Conservation (phyloP, 768 basidiomycete species). For the Boletus rubropictus region DNA sequence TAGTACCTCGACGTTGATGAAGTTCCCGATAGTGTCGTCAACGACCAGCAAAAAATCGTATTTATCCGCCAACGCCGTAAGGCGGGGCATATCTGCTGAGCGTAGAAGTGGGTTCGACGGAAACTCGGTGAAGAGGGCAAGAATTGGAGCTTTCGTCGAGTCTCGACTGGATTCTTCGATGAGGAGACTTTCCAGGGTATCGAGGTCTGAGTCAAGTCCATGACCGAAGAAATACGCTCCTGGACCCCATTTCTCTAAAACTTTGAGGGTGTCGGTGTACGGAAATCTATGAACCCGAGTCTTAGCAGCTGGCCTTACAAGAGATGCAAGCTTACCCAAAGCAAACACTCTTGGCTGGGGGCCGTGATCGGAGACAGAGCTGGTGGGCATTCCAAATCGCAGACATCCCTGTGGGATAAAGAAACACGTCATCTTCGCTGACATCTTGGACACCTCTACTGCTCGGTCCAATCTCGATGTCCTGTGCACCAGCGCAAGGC, state of each 20-base stretch:
- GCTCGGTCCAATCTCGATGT: slow-evolving; percentile 53
- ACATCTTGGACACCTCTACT: slow-evolving; percentile 63
- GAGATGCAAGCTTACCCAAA: slow-evolving; percentile 65
- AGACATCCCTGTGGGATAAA: slow-evolving; percentile 86
- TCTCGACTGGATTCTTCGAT: slow-evolving; percentile 36
- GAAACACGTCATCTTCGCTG: slow-evolving; percentile 81
- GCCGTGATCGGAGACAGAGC: slow-evolving; percentile 46
- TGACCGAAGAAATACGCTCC: slow-evolving; percentile 86
- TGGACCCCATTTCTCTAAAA: slow-evolving; percentile 93
- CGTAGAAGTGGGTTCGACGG: slow-evolving; percentile 92
- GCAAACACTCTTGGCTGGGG: slow-evolving; percentile 77
- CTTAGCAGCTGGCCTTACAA: not conserved
- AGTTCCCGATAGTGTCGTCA: slow-evolving; percentile 94
- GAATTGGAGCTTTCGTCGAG: slow-evolving; percentile 49
- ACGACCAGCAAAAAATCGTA: slow-evolving; percentile 84
- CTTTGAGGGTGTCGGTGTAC: slow-evolving; percentile 91
- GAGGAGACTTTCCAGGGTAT: slow-evolving; percentile 62
- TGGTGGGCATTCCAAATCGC: slow-evolving; percentile 93
- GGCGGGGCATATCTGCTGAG: slow-evolving; percentile 68
- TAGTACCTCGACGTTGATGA: slow-evolving; percentile 86
- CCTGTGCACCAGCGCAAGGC: slow-evolving; percentile 40
- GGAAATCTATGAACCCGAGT: slow-evolving; percentile 59
- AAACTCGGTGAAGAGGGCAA: slow-evolving; percentile 88
- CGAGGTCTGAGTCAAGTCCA: slow-evolving; percentile 72
- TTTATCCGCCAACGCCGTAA: slow-evolving; percentile 78